A percentile compares a stretch with the other conserved stretches of the same genome.
phyloP scores from a whole-genome alignment of 495 filamentous ascomycete genomes.

The Neurospora sublineolata region DNA sequence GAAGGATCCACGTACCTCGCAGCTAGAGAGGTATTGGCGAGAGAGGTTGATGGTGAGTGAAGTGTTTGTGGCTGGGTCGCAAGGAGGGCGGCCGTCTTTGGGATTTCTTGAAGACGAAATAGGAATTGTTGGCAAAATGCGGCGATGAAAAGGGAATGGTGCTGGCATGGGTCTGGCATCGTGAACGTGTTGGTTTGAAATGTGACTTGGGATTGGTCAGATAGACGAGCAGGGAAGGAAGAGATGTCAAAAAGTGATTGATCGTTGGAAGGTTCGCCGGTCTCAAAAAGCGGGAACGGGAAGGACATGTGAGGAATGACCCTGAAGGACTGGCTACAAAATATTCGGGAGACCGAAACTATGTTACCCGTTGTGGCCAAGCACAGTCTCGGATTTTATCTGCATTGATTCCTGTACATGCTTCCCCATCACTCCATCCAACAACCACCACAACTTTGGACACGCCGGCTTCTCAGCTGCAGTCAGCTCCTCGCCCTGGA shows the following conservation, averaged over 20 bases:
- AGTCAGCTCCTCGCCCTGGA: not conserved
- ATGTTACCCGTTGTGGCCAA: not conserved
- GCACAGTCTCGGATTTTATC: not conserved
- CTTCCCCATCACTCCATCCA: not conserved
- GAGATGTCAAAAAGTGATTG: not conserved
- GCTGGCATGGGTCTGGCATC: not conserved
- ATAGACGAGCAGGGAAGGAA: not conserved
- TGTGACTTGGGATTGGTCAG: not conserved
- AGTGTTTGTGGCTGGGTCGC: not conserved
- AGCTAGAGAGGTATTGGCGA: not conserved
- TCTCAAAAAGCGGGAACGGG: not conserved
- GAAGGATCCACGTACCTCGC: not conserved
- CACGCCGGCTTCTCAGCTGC: not conserved
- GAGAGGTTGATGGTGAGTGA: not conserved
- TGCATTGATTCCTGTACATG: not conserved
- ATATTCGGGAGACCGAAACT: not conserved
- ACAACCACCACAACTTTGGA: not conserved
- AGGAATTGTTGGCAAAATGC: not conserved
- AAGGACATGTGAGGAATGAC: not conserved
- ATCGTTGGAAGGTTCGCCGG: not conserved
- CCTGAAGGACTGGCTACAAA: not conserved
- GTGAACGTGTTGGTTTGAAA: not conserved
- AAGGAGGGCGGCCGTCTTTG: not conserved
- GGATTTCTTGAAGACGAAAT: not conserved
- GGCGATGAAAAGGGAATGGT: not conserved